Base-by-base conservation (phyloP, 495 filamentous ascomycete species). In the Pyrenula aspistea region DNA sequence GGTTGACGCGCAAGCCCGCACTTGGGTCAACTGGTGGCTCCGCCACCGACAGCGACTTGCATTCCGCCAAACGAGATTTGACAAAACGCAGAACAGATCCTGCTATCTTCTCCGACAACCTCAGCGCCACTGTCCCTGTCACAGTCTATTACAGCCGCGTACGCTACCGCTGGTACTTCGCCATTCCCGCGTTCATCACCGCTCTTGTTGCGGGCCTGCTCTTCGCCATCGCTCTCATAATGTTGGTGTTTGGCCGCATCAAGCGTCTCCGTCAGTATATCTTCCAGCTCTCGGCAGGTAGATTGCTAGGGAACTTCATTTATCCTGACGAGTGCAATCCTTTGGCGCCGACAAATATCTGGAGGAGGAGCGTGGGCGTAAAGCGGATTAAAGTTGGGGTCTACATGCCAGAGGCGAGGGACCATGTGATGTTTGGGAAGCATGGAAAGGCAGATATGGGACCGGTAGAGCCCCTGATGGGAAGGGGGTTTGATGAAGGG, bases 161-260 rank as follows among this genome's bases (percentile, higher is more conserved):
- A 20, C 60, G 57, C 31, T 76, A 72, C 53, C 64, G 62, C 22
- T 58, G 57, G 1, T 48, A 58, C 1, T 76, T 63, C 56, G 72
- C 64, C 0, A 64, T 73, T 23, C 71, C 71, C 1, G 73, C 69
- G 1, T 51, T 65, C 22, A 36, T 69, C 12, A 47, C 62, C 36
- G 21, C 54, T 2, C 25, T 62, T 10, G 53, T 60, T 53, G 24
- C 51, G 4, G 49, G 51, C 10, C 24, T 63, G 12, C n/a, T 54
- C 24, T 22, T 53, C 20, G 48, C 51, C 1, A 15, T 50, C 10
- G 51, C 59, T 0, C 48, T 67, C 0, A 21, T 59, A 36, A 55
- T 58, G 0, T n/a, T 56, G 25, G 22, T 62, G 19, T 25, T 64
- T 19, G 51, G 57, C 1, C 48, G 55, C 19, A 12, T 47, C 10